phyloP scores from a whole-genome alignment of 2,329 filamentous ascomycete species.

The Hypoxylon sp. region DNA sequence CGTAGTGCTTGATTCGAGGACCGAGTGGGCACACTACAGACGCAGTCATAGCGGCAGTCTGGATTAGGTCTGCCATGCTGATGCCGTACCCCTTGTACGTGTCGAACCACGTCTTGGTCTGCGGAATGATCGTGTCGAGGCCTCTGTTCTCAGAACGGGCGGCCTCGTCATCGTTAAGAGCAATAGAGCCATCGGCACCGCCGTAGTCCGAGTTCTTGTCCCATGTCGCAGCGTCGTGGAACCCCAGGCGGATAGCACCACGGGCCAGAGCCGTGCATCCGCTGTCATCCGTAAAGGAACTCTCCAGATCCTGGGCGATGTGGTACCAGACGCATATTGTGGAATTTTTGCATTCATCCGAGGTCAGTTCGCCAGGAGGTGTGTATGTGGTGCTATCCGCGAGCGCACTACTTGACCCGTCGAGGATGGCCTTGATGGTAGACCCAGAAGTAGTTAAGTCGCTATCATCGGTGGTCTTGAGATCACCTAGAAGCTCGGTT shows the following conservation, averaged over 20 bases:
- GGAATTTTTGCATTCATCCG: constrained; percentile 40
- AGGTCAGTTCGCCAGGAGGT: constrained; percentile 38
- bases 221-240: constrained; percentile 58
- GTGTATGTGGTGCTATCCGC: constrained; percentile 32
- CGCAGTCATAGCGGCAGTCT: constrained; percentile 58
- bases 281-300: constrained; percentile 44
- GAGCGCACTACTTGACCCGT: constrained; percentile 27
- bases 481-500: constrained; percentile 39
- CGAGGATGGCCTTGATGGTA: constrained; percentile 39
- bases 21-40: constrained; percentile 61
- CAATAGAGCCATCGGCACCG: constrained; percentile 57
- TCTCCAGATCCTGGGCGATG: constrained; percentile 49
- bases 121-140: constrained; percentile 51
- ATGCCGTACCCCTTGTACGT: constrained; percentile 52
- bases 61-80: constrained; percentile 63
- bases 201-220: constrained; percentile 49
- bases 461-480: constrained; percentile 6
- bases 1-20: constrained; percentile 58
- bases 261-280: constrained; percentile 53
- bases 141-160: constrained; percentile 55
- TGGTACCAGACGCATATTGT: constrained; percentile 53
- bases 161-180: constrained; percentile 53
- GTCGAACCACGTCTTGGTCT: constrained; percentile 50
- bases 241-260: constrained; percentile 56
- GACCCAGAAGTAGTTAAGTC: constrained; percentile 30